Percentiles rank a stretch among this genome's conserved stretches.
Evolutionary conservation across 257 asterid species (phyloP).

Genomic region (Solanum tarapatanum): DNA sequence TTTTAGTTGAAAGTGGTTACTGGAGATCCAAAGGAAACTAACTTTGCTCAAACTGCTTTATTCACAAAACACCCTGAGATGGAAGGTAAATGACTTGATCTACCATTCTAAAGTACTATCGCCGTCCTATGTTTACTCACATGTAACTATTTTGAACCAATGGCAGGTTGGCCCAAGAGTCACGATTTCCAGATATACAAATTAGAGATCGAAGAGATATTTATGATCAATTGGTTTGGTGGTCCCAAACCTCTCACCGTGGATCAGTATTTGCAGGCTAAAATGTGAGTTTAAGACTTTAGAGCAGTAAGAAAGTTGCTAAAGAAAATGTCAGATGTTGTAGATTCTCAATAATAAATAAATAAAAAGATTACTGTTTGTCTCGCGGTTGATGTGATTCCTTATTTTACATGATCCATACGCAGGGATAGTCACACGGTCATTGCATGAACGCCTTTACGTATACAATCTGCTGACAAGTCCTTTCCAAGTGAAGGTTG

Average conservation of each 20-base stretch:
- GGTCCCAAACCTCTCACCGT: slow-evolving; percentile 91
- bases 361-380: not conserved
- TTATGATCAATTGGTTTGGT: slow-evolving; percentile 87
- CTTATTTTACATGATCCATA: not conserved
- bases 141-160: not conserved
- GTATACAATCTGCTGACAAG: not conserved
- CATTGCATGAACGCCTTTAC: not conserved
- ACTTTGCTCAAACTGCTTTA: slow-evolving; percentile 51
- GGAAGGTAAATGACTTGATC: slow-evolving; percentile 34
- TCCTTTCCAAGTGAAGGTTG: not conserved
- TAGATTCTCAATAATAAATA: not conserved
- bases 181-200: slow-evolving; percentile 71
- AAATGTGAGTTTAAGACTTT: slow-evolving; percentile 44
- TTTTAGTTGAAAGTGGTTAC: slow-evolving; percentile 48
- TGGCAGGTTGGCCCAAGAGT: slow-evolving; percentile 78
- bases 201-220: slow-evolving; percentile 57
- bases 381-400: not conserved
- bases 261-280: slow-evolving; percentile 55
- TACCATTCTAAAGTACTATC: not conserved
- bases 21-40: slow-evolving; percentile 44
- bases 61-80: slow-evolving; percentile 76
- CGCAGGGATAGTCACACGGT: not conserved
- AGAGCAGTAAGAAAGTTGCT: not conserved
- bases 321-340: not conserved
- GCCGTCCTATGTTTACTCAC: not conserved